Conservation (phyloP, 1,284 basidiomycete genomes). For the Rhodofomes roseus region DNA sequence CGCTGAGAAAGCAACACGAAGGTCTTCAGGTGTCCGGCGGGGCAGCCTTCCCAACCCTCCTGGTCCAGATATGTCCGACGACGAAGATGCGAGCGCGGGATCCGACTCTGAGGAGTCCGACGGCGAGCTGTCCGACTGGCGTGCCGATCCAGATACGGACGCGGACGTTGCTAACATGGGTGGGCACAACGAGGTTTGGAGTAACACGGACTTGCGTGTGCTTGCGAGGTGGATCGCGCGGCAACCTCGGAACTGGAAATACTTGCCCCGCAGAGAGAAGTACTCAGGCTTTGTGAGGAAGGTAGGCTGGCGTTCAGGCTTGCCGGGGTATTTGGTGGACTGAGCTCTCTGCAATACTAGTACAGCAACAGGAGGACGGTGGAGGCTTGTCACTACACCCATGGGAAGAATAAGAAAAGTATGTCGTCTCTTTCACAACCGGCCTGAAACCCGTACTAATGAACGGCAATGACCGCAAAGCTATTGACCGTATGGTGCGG, state of each 20-base stretch:
- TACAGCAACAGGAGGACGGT: neutral
- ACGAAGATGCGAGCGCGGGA: neutral
- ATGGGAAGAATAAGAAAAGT: neutral
- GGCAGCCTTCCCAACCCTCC: neutral
- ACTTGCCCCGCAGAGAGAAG: slow-evolving; percentile 38
- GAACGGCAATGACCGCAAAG: slow-evolving; percentile 11
- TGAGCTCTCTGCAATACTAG: neutral
- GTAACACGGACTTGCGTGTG: slow-evolving; percentile 53
- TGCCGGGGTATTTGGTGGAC: neutral
- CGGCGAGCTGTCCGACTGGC: slow-evolving; percentile 1
- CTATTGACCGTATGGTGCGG: slow-evolving; percentile 34
- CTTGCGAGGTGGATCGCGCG: slow-evolving; percentile 54
- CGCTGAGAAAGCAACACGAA: neutral
- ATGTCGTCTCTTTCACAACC: neutral
- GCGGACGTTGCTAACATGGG: slow-evolving; percentile 54
- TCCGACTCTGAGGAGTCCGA: slow-evolving; percentile 9
- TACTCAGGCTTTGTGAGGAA: slow-evolving; percentile 50
- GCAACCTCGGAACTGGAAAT: slow-evolving; percentile 39
- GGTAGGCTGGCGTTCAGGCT: slow-evolving; percentile 30
- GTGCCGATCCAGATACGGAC: slow-evolving; percentile 24
- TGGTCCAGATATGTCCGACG: neutral
- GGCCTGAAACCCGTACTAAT: neutral
- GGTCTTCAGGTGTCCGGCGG: neutral
- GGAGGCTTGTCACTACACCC: neutral
- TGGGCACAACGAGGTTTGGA: slow-evolving; percentile 41